Base-by-base conservation (phyloP, 2,329 filamentous ascomycete genomes). In the Penicillium sp. region DNA sequence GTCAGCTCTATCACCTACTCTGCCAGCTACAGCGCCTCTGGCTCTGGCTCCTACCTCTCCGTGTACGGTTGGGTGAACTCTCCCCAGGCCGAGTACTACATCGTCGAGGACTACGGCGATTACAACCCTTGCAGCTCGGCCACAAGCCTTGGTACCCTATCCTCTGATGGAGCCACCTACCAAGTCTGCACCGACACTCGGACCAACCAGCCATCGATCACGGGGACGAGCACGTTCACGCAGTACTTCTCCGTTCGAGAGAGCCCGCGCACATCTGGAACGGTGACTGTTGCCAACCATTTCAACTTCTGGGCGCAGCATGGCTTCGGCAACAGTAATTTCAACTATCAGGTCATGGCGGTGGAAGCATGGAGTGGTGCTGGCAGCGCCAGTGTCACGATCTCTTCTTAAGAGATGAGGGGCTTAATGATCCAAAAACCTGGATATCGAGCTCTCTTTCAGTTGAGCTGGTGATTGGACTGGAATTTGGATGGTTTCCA, bases 21-120 rank as follows among this genome's bases (percentile, higher is more conserved):
- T 44, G 56, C 56, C 37, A 6, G 0, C 27, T 58, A 58, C 16
- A 50, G 37, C 51, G 56, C 56, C 19, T 36, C 56, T 43, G 33
- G 51, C 50, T 58, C 55, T 54, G 56, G 51, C 44, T 55, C 56
- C 18, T 58, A 58, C 31, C 56, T 58, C 39, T 13, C 56, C 35
- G 56, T 58, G 50, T 58, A 58, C 31, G 56, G 56, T 36, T 58
- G 56, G 56, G n/a, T 58, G 36, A 58, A 58, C 56, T 58, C 44
- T 37, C 56, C 56, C 3, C 56, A 58, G 46, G 56, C 56, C 31
- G 56, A 58, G 11, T 58, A 58, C 56, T 58, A 58, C 44, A 39
- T 58, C 39, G 56, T 58, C 31, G 56, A 58, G 31, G 22, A 14
- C 51, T 58, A 58, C 22, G 56, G 56, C 10, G 3, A 7, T 53